Evolutionary conservation across 1,284 basidiomycete genomes (phyloP), one percentile per base, ranked within the genome.

Genomic region (Porogramme epimiltina): DNA sequence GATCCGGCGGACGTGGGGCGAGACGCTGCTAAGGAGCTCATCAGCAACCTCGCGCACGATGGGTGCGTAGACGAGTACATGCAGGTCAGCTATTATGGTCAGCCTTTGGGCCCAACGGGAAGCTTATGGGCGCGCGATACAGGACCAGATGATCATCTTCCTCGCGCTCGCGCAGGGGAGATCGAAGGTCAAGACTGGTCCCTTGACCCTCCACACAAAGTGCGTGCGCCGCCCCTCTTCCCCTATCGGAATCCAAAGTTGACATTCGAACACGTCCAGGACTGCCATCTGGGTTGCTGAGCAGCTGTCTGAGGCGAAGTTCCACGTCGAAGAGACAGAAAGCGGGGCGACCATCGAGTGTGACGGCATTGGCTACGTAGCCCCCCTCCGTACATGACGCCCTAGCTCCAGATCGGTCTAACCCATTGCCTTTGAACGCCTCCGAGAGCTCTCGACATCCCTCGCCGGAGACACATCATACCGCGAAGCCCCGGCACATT

Each of bases 71-170:
- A 90, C 54, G 86, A 87, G 54, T 72, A 77, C 60, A 54, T 81
- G 62, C 80, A 77, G 73, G 81, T 80, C 45, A 37, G 16, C 25
- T 3, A 23, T 44, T 18, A 15, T 20, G 22, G 20, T 16, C 22
- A n/a, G n/a, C n/a, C n/a, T n/a, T n/a, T n/a, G n/a, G n/a, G n/a
- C n/a, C n/a, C n/a, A n/a, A n/a, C n/a, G n/a, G n/a, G n/a, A n/a
- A 31, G 8, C 44, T 28, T 45, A 20, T 43, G 18, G 18, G 23
- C 39, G 24, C 20, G 36, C 72, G 67, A 73, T 73, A 19, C 72
- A 88, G 73, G 88, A 91, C 64, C 88, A 90, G 62, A 82, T 89
- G 33, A 81, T 90, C 49, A 78, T 90, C 36, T 84, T 89, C 62
- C 79, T 89, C 67, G 85, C 85, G 10, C 73, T 90, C 13, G 85